Percentiles rank a stretch among this genome's conserved stretches.
phyloP scores from a whole-genome alignment of 306 rosid genomes.

The Malus fusca region DNA sequence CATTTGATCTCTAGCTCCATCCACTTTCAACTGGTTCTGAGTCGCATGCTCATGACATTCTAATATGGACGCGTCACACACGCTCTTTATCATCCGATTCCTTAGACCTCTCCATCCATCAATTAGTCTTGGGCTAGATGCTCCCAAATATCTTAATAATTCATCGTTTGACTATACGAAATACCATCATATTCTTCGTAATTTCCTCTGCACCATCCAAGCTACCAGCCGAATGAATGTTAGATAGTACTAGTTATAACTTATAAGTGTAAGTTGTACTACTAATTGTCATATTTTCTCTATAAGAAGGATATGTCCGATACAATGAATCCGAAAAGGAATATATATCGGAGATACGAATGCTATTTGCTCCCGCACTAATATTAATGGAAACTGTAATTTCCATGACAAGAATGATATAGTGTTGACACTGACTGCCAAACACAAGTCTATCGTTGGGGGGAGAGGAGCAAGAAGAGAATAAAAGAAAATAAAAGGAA shows the following conservation, averaged over 20 bases:
- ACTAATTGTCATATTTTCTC: neutral
- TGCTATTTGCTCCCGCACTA: constrained; percentile 2
- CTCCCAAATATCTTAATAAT: neutral
- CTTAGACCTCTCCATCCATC: neutral
- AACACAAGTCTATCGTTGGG: constrained; percentile 22
- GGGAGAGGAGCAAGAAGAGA: constrained; percentile 30
- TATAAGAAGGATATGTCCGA: neutral
- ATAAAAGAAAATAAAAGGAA: constrained; percentile 22
- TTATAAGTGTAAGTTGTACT: neutral
- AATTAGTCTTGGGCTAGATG: neutral
- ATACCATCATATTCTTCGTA: neutral
- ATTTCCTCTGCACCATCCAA: neutral
- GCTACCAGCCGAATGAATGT: neutral
- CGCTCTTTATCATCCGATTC: neutral
- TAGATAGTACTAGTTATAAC: neutral
- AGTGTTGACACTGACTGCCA: constrained; percentile 29
- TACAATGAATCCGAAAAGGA: constrained; percentile 9
- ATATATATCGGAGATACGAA: neutral
- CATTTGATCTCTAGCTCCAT: neutral
- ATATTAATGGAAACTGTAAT: neutral
- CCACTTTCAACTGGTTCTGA: neutral
- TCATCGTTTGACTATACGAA: neutral
- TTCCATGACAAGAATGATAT: constrained; percentile 17
- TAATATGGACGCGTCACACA: neutral
- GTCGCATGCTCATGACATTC: neutral